Evolutionary conservation across 768 basidiomycete species (phyloP).

Genomic region (Lentinula lateritia): DNA sequence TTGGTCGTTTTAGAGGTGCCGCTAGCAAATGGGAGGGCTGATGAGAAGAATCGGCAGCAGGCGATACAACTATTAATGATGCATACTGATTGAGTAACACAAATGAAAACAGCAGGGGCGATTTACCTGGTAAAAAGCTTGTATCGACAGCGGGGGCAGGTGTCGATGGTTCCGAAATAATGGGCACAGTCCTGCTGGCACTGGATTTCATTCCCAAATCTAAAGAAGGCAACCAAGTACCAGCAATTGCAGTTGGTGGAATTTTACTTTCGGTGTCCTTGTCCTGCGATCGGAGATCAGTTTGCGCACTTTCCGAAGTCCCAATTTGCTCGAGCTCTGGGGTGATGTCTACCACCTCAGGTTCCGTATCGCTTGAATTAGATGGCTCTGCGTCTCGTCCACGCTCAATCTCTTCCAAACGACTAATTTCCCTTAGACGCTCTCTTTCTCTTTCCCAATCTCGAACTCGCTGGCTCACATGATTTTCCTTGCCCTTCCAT

Average conservation of each 20-base stretch:
- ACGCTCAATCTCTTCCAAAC: slow-evolving; percentile 50
- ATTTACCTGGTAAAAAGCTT: slow-evolving; percentile 4
- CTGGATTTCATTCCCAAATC: background rate
- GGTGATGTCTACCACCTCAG: slow-evolving; percentile 17
- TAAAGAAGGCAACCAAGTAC: background rate
- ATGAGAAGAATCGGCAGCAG: background rate
- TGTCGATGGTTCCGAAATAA: background rate
- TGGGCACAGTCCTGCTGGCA: background rate
- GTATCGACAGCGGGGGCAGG: background rate
- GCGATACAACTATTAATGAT: slow-evolving; percentile 1
- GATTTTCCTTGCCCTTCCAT: slow-evolving; percentile 31
- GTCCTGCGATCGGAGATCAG: background rate
- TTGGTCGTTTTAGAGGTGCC: slow-evolving; percentile 22
- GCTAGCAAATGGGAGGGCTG: background rate
- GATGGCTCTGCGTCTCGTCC: slow-evolving; percentile 36
- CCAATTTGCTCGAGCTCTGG: slow-evolving; percentile 24
- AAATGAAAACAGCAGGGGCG: background rate
- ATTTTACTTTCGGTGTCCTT: background rate
- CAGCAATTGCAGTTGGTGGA: background rate
- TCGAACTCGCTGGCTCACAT: slow-evolving; percentile 54
- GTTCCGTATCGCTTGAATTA: background rate
- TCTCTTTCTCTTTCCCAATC: slow-evolving; percentile 76
- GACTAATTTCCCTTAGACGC: slow-evolving; percentile 63
- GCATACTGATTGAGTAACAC: background rate
- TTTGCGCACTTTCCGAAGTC: slow-evolving; percentile 18